phyloP scores from a whole-genome alignment of 768 basidiomycete species.

The Psilocybe cubensis region DNA sequence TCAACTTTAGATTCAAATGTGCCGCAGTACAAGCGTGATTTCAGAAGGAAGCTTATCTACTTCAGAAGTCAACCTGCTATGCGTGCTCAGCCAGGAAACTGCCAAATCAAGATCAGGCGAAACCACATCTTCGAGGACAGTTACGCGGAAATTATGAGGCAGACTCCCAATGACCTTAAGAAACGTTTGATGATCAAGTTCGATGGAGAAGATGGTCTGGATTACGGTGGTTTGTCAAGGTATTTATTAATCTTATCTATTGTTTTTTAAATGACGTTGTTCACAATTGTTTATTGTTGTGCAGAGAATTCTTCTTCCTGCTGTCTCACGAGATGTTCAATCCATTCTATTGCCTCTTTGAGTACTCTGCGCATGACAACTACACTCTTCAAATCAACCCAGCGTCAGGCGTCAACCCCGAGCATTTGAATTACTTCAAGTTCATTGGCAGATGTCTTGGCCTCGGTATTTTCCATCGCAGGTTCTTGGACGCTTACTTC shows the following conservation, averaged over 20 bases:
- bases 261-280: background rate
- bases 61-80: conserved; percentile 99
- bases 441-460: conserved; percentile 97
- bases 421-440: conserved; percentile 99
- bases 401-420: conserved; percentile 96
- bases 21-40: conserved; percentile 99
- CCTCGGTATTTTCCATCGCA: conserved; percentile 97
- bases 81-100: conserved; percentile 97
- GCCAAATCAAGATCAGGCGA: conserved; percentile 97
- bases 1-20: conserved; percentile 96
- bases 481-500: conserved; percentile 99
- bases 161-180: conserved; percentile 97
- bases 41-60: conserved; percentile 98
- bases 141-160: conserved; percentile 99
- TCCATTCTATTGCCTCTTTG: conserved; percentile 99
- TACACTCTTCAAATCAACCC: conserved; percentile 99
- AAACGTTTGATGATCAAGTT: conserved; percentile 99
- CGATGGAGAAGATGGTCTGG: conserved; percentile 97
- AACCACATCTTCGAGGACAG: conserved; percentile 99
- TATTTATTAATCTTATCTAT: conserved; percentile 34
- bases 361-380: conserved; percentile 99
- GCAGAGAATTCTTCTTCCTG: conserved; percentile 99
- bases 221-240: conserved; percentile 98
- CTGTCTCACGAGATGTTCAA: conserved; percentile 99
- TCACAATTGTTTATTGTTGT: background rate